A percentile compares a stretch with the other conserved stretches of the same genome.
Conservation (phyloP, 306 rosid species). For the Quillaja saponaria region DNA sequence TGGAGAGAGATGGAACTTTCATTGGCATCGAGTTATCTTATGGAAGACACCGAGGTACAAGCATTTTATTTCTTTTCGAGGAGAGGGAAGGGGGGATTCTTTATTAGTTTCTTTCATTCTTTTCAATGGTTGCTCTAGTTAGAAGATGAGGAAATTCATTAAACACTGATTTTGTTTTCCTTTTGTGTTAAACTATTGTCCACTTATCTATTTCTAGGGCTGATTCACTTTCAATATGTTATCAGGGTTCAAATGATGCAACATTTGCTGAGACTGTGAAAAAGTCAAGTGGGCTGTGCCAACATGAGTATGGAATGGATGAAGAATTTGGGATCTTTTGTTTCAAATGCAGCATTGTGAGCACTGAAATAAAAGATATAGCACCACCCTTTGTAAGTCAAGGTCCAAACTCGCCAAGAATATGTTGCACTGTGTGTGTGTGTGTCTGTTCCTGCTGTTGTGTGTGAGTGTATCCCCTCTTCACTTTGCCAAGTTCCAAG, state of each 20-base stretch:
- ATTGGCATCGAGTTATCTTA: conserved; percentile 65
- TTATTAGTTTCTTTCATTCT: not conserved
- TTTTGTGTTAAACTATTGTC: not conserved
- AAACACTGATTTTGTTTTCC: not conserved
- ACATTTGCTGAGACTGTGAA: conserved; percentile 17
- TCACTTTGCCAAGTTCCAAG: not conserved
- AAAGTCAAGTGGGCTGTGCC: conserved; percentile 38
- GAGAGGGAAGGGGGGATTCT: not conserved
- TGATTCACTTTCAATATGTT: conserved; percentile 34
- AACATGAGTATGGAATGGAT: conserved; percentile 58
- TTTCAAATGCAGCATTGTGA: conserved; percentile 63
- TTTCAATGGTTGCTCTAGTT: not conserved
- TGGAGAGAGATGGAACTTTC: conserved; percentile 90
- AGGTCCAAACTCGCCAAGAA: conserved; percentile 21
- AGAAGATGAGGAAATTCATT: not conserved
- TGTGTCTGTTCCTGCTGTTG: not conserved
- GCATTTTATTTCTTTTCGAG: not conserved
- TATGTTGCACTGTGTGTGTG: not conserved
- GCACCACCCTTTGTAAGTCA: conserved; percentile 82
- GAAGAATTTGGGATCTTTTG: conserved; percentile 85
- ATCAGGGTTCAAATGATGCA: conserved; percentile 55
- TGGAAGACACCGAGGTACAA: conserved; percentile 61
- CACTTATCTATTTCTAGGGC: conserved; percentile 18
- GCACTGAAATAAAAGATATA: conserved; percentile 61
- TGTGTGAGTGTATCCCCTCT: not conserved